phyloP scores from a whole-genome alignment of 257 asterid genomes.

The Sherardia arvensis region DNA sequence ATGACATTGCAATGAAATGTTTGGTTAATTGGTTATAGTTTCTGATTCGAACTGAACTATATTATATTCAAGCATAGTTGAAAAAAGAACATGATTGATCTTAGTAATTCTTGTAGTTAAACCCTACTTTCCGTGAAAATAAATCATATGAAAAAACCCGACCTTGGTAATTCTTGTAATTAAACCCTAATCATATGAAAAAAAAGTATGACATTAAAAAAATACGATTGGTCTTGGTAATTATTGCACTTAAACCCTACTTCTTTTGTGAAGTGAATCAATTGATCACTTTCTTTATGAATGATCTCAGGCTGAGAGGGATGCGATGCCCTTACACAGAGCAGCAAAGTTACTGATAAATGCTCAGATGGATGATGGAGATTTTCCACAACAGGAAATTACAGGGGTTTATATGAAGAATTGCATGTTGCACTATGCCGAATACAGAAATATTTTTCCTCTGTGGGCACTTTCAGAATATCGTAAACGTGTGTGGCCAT shows the following conservation, averaged over 20 bases:
- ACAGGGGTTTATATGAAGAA: slow-evolving; percentile 72
- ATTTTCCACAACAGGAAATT: slow-evolving; percentile 80
- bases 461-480: slow-evolving; percentile 82
- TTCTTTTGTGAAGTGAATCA: too few relatives aligned
- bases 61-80: too few relatives aligned
- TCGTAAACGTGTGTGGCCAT: slow-evolving; percentile 54
- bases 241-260: too few relatives aligned
- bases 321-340: slow-evolving; percentile 57
- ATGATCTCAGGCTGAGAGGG: slow-evolving; percentile 52
- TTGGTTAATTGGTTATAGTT: not conserved
- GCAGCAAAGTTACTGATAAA: slow-evolving; percentile 69
- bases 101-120: too few relatives aligned
- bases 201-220: too few relatives aligned
- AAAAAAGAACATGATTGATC: too few relatives aligned
- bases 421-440: slow-evolving; percentile 68
- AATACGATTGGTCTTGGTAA: too few relatives aligned
- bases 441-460: slow-evolving; percentile 55
- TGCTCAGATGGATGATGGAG: slow-evolving; percentile 72
- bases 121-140: too few relatives aligned
- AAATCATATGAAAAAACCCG: too few relatives aligned
- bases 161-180: too few relatives aligned
- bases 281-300: not conserved
- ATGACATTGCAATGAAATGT: not conserved
- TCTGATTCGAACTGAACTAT: not conserved
- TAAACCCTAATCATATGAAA: too few relatives aligned